Conservation (phyloP, 1,284 basidiomycete species). For the Papiliotrema laurentii region DNA sequence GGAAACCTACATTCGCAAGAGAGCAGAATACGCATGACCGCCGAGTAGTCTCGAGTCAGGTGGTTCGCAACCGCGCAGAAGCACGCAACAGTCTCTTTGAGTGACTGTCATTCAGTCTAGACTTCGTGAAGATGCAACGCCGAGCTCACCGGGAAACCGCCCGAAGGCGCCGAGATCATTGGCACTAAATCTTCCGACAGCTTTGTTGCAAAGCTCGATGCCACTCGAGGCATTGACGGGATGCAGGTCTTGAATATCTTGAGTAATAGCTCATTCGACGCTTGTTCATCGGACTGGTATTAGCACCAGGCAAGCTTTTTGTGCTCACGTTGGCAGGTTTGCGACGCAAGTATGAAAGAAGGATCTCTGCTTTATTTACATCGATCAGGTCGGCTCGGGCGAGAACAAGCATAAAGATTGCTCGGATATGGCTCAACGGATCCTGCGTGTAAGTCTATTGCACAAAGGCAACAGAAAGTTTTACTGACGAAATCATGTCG, state of each 20-base stretch:
- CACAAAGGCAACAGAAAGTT: background rate
- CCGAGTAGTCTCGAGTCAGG: conserved; percentile 77
- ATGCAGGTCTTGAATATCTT: conserved; percentile 81
- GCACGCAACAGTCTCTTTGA: conserved; percentile 88
- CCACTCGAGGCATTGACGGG: conserved; percentile 80
- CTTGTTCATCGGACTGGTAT: conserved; percentile 71
- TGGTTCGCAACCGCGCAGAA: conserved; percentile 78
- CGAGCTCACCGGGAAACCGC: conserved; percentile 59
- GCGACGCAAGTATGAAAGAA: conserved; percentile 23
- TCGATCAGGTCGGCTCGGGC: conserved; percentile 35
- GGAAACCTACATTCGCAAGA: conserved; percentile 67
- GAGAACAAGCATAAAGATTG: conserved; percentile 32
- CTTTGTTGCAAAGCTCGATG: conserved; percentile 77
- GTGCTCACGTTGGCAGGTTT: conserved; percentile 32
- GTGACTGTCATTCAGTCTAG: conserved; percentile 52
- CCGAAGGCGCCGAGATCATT: conserved; percentile 75
- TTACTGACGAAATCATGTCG: conserved; percentile 24
- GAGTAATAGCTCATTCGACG: conserved; percentile 74
- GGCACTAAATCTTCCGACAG: conserved; percentile 74
- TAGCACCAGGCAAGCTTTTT: conserved; percentile 2
- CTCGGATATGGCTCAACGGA: conserved; percentile 34
- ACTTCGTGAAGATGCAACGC: background rate
- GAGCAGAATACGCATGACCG: conserved; percentile 70
- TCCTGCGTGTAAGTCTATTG: conserved; percentile 16
- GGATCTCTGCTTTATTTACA: conserved; percentile 30